A percentile compares a stretch with the other conserved stretches of the same genome.
Evolutionary conservation across 2,329 filamentous ascomycete species (phyloP).

Genomic region (Grosmannia serpens): DNA sequence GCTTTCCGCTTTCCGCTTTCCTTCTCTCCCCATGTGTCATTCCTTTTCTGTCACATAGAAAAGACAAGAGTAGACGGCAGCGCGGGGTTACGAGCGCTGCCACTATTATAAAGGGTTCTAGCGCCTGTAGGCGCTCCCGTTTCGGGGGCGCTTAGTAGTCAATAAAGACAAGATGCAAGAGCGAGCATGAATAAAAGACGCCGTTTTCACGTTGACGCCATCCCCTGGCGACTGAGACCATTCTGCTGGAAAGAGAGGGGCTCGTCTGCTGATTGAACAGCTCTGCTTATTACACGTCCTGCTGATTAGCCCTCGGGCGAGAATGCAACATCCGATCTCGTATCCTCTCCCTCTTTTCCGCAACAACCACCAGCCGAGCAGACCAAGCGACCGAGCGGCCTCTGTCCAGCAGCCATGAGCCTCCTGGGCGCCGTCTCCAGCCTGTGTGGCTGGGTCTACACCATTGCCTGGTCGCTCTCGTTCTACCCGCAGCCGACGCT

Average conservation of each 20-base stretch:
- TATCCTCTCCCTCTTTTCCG: not conserved
- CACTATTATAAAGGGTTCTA: not conserved
- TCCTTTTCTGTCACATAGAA: not conserved
- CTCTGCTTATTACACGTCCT: no score
- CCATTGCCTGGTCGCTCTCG: constrained; percentile 67
- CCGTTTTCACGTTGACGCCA: not conserved
- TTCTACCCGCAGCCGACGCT: constrained; percentile 87
- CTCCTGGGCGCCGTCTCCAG: constrained; percentile 39
- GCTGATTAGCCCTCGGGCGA: no score
- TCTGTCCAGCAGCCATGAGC: constrained; percentile 6
- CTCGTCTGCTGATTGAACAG: not conserved
- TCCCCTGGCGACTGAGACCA: not conserved
- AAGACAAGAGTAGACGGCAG: not conserved
- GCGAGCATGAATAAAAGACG: no score
- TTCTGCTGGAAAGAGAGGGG: not conserved
- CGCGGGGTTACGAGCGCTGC: not conserved
- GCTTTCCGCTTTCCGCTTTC: not conserved
- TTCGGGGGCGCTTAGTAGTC: not conserved
- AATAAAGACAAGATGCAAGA: not conserved
- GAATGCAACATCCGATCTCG: not conserved
- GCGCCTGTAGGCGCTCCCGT: not conserved
- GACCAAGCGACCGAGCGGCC: not conserved
- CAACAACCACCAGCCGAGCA: not conserved
- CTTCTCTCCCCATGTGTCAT: not conserved
- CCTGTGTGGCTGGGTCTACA: constrained; percentile 66